Evolutionary conservation across 1,284 basidiomycete species (phyloP).

Genomic region (Cerrena zonata): DNA sequence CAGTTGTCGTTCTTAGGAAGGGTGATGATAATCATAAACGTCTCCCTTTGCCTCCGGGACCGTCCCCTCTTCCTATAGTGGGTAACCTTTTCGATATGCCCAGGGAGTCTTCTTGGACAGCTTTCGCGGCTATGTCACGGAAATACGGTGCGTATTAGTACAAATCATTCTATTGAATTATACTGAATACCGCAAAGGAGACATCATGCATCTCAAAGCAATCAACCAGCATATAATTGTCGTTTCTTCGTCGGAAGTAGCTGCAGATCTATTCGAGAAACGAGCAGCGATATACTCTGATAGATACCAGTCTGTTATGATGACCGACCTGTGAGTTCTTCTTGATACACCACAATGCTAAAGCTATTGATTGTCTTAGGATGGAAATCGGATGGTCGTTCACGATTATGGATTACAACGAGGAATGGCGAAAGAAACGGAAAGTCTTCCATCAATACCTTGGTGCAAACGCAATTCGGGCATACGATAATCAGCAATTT

Average conservation of each 20-base stretch:
- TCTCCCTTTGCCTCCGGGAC: not conserved
- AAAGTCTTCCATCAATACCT: constrained; percentile 28
- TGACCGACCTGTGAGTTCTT: not conserved
- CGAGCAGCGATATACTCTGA: constrained; percentile 42
- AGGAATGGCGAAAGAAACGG: constrained; percentile 35
- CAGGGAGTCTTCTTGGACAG: not conserved
- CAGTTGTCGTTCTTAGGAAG: not conserved
- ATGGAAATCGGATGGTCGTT: constrained; percentile 35
- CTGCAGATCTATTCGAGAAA: constrained; percentile 46
- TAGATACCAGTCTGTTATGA: constrained; percentile 16
- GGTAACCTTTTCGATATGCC: not conserved
- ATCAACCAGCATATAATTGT: constrained; percentile 22
- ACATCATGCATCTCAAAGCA: constrained; percentile 22
- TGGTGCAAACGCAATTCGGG: constrained; percentile 10
- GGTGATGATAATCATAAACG: not conserved
- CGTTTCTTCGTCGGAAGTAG: constrained; percentile 34
- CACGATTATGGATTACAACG: constrained; percentile 33
- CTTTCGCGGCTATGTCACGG: not conserved
- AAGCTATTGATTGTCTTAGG: constrained; percentile 19
- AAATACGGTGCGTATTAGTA: not conserved
- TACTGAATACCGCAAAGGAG: no score
- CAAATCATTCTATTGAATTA: no score
- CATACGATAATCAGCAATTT: constrained; percentile 12
- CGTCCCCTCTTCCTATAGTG: not conserved
- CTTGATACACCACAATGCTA: not conserved